Percentiles rank a stretch among this genome's conserved stretches.
phyloP scores from a whole-genome alignment of 179 eudicot species.

The Pouteria campechiana region DNA sequence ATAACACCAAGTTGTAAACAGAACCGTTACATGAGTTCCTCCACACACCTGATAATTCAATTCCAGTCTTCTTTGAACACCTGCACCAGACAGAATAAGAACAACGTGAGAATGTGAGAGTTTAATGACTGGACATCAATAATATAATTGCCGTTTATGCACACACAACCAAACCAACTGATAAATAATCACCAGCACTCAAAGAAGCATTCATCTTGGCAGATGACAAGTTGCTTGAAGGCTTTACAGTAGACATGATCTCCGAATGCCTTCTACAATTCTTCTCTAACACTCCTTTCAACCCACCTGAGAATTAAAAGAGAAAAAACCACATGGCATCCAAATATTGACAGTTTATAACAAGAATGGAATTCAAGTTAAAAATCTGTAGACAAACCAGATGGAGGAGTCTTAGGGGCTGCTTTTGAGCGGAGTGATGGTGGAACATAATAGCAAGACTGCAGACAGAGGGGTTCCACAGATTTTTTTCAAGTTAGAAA shows the following conservation, averaged over 20 bases:
- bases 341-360: too few species aligned
- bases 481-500: background rate
- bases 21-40: background rate
- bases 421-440: conserved; percentile 73
- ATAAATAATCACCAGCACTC: conserved; percentile 40
- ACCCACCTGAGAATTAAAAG: conserved; percentile 26
- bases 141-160: too few species aligned
- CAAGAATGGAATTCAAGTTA: too few species aligned
- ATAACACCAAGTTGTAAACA: background rate
- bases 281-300: conserved; percentile 44
- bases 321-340: too few species aligned
- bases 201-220: conserved; percentile 30
- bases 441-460: conserved; percentile 70
- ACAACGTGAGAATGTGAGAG: background rate
- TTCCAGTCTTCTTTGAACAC: conserved; percentile 85
- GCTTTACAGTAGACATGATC: conserved; percentile 31
- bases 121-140: background rate
- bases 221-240: conserved; percentile 16
- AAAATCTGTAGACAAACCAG: conserved; percentile 23
- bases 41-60: conserved; percentile 52
- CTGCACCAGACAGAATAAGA: conserved; percentile 10
- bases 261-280: conserved; percentile 58
- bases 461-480: conserved; percentile 33
- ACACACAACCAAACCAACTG: too few species aligned
- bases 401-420: conserved; percentile 58